Conservation (phyloP, 2,329 filamentous ascomycete genomes). For the Epichloe uncinata region DNA sequence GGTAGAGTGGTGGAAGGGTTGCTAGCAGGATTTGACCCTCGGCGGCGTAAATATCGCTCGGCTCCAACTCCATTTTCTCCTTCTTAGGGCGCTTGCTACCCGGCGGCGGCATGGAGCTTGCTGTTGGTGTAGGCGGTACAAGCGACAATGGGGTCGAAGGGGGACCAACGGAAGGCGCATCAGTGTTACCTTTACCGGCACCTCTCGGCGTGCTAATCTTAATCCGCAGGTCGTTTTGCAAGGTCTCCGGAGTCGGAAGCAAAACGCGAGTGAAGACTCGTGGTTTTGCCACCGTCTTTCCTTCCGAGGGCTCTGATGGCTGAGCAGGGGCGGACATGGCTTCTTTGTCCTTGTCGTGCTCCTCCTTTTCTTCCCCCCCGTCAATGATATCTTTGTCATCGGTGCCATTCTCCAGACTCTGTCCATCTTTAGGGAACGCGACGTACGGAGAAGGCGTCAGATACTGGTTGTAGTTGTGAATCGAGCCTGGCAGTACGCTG, state of each 20-base stretch:
- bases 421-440: slow-evolving; percentile 53
- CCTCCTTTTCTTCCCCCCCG: slow-evolving; percentile 15
- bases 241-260: slow-evolving; percentile 65
- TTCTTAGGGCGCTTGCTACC: slow-evolving; percentile 59
- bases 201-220: slow-evolving; percentile 58
- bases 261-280: slow-evolving; percentile 68
- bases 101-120: slow-evolving; percentile 43
- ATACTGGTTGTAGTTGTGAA: slow-evolving; percentile 85
- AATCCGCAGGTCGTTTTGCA: slow-evolving; percentile 62
- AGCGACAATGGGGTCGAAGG: slow-evolving; percentile 54
- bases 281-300: slow-evolving; percentile 33
- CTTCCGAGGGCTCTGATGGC: slow-evolving; percentile 28
- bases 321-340: slow-evolving; percentile 40
- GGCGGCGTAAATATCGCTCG: slow-evolving; percentile 56
- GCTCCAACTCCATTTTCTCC: slow-evolving; percentile 64
- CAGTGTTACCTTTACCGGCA: slow-evolving; percentile 19
- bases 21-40: slow-evolving; percentile 65
- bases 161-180: slow-evolving; percentile 34
- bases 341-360: slow-evolving; percentile 40
- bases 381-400: slow-evolving; percentile 22
- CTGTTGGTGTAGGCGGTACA: slow-evolving; percentile 48
- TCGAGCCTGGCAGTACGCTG: slow-evolving; percentile 59
- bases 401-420: slow-evolving; percentile 19
- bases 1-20: slow-evolving; percentile 59
- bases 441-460: slow-evolving; percentile 80